phyloP scores from a whole-genome alignment of 352 stramenopile species.

The Phytophthora brassicae region DNA sequence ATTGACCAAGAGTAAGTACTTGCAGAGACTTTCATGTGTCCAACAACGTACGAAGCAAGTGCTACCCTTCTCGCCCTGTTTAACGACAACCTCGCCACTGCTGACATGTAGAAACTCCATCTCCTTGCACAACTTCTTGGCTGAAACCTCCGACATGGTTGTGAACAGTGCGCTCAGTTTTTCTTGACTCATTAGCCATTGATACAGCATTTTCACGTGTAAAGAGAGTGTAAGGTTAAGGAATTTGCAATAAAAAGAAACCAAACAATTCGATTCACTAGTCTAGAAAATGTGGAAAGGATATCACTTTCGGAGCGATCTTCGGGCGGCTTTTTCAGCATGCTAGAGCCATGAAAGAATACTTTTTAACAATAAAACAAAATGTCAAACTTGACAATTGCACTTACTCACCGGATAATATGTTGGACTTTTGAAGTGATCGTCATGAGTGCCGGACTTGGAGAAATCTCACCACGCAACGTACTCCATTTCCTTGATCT shows the following conservation, averaged over 20 bases:
- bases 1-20: neutral
- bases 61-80: constrained; percentile 83
- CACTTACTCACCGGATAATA: constrained; percentile 60
- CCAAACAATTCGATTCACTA: neutral
- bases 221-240: constrained; percentile 10
- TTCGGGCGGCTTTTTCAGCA: constrained; percentile 60
- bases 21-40: neutral
- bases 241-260: neutral
- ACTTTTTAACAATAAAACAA: neutral
- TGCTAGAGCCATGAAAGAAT: constrained; percentile 29
- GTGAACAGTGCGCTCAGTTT: constrained; percentile 87
- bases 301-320: constrained; percentile 73
- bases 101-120: constrained; percentile 83
- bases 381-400: neutral
- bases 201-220: constrained; percentile 73
- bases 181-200: constrained; percentile 86
- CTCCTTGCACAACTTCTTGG: constrained; percentile 85
- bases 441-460: constrained; percentile 58
- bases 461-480: constrained; percentile 36
- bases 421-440: constrained; percentile 63
- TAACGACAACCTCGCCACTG: constrained; percentile 71
- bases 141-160: constrained; percentile 83
- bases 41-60: constrained; percentile 72
- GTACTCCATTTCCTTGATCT: constrained; percentile 31
- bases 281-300: constrained; percentile 7